Evolutionary conservation across 257 asterid genomes (phyloP).

Genomic region (Anisodus acutangulus): DNA sequence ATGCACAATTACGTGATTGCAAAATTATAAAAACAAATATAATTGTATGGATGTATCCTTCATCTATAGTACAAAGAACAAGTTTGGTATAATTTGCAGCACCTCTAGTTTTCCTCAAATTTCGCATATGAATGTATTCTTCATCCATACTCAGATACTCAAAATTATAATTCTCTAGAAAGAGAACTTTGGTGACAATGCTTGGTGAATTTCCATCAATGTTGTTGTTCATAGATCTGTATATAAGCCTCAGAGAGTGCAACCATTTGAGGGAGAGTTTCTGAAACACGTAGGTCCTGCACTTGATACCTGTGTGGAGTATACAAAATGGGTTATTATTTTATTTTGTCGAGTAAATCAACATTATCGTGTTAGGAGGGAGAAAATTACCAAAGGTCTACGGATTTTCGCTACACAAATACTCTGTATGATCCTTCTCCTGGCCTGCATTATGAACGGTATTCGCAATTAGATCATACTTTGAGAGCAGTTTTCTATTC

Average conservation of each 20-base stretch:
- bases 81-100: not conserved
- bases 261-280: conserved; percentile 93
- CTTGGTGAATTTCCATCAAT: conserved; percentile 20
- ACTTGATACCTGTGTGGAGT: conserved; percentile 71
- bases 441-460: conserved; percentile 66
- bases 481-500: conserved; percentile 63
- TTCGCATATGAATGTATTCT: not conserved
- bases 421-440: conserved; percentile 84
- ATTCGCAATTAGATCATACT: conserved; percentile 84
- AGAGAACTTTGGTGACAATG: not conserved
- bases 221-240: conserved; percentile 95
- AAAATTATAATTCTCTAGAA: not conserved
- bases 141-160: not conserved
- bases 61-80: not conserved
- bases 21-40: no score
- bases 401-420: conserved; percentile 90
- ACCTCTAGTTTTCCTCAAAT: not conserved
- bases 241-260: conserved; percentile 87
- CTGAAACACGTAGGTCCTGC: conserved; percentile 93
- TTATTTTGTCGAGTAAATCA: not conserved
- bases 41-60: not conserved
- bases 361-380: not conserved
- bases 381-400: conserved; percentile 65
- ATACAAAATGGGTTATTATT: not conserved
- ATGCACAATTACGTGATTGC: no score